These are phyloP conservation scores for Nicotiana undulata DNA, from an alignment of 257 asterid species.

Conservation along the genomic window DNA sequence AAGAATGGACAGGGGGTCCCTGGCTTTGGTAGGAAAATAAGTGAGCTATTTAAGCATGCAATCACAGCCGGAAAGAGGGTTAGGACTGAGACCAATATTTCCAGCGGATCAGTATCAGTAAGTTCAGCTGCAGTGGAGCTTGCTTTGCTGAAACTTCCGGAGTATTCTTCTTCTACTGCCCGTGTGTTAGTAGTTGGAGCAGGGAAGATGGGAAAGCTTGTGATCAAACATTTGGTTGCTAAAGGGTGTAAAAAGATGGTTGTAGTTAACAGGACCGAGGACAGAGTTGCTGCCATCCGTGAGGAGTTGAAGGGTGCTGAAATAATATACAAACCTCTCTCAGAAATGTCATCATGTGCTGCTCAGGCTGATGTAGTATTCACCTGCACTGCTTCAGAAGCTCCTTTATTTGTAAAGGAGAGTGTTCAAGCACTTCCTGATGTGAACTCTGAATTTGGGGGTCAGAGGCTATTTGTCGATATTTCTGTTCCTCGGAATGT, in stretches of 20 bases:
- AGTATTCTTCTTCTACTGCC: slow-evolving; percentile 32
- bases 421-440: slow-evolving; percentile 53
- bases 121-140: slow-evolving; percentile 98
- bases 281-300: slow-evolving; percentile 50
- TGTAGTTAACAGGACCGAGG: slow-evolving; percentile 75
- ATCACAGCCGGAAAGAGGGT: slow-evolving; percentile 88
- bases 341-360: slow-evolving; percentile 51
- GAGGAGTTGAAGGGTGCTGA: slow-evolving; percentile 61
- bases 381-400: slow-evolving; percentile 76
- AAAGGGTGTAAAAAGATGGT: slow-evolving; percentile 71
- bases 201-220: slow-evolving; percentile 95
- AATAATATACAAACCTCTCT: slow-evolving; percentile 49
- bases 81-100: slow-evolving; percentile 72
- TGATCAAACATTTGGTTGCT: slow-evolving; percentile 78
- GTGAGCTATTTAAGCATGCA: slow-evolving; percentile 77
- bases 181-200: slow-evolving; percentile 84
- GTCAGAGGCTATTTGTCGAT: slow-evolving; percentile 61
- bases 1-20: slow-evolving; percentile 67
- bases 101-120: slow-evolving; percentile 85
- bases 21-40: slow-evolving; percentile 76
- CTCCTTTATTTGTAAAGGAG: slow-evolving; percentile 54
- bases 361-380: slow-evolving; percentile 75
- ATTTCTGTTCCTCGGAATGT: slow-evolving; percentile 92
- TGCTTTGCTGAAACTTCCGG: slow-evolving; percentile 74
- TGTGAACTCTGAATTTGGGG: slow-evolving; percentile 36